Base-by-base conservation (phyloP, 371 early-diverging fungal species). In the Haplosporangium sp. region DNA sequence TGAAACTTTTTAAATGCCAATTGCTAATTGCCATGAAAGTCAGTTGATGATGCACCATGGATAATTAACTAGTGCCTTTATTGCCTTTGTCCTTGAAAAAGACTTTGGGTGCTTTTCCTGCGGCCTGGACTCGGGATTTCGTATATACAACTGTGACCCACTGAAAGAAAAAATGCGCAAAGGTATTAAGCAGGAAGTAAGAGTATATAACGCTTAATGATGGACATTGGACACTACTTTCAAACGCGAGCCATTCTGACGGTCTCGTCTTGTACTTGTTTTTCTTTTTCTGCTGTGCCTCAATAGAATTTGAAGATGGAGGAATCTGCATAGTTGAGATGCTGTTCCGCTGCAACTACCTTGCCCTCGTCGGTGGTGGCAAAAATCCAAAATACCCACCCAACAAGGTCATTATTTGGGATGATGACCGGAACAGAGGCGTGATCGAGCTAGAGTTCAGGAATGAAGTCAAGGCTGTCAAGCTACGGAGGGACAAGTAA, bases 341-440 rank as follows among this genome's bases (percentile, higher is more conserved):
- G 98, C 86, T 98, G 11, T 98, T 96, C 81, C 91, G 94, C 10
- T 96, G 96, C 56, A 94, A 94, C 57, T 91, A 95, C 62, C 87
- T 99, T 37, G 98, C 98, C 1, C 86, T 99, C 54, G 98, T 98
- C 16, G 98, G 98, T n/a, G 95, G 96, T 14, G 98, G 98, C 7
- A 90, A 88, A 74, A 94, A 91, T 82, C 97, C 88, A 58, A 91
- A 86, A 81, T 95, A 88, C 76, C 94, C 89, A 67, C 96, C 89
- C 43, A 98, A 96, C 73, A 97, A 96, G 81, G 99, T 94, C 41
- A 92, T 98, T 62, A 91, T 94, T 57, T 93, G 91, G 85, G 94
- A 98, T 66, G 97, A 95, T 64, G 85, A 88, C 13, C 92, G 90
- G 74, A 86, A 85, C 58, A 89, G 90, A 58, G 82, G 90, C 6